Evolutionary conservation across 2,329 filamentous ascomycete species (phyloP).

Genomic region (Hirsutella thompsonii): DNA sequence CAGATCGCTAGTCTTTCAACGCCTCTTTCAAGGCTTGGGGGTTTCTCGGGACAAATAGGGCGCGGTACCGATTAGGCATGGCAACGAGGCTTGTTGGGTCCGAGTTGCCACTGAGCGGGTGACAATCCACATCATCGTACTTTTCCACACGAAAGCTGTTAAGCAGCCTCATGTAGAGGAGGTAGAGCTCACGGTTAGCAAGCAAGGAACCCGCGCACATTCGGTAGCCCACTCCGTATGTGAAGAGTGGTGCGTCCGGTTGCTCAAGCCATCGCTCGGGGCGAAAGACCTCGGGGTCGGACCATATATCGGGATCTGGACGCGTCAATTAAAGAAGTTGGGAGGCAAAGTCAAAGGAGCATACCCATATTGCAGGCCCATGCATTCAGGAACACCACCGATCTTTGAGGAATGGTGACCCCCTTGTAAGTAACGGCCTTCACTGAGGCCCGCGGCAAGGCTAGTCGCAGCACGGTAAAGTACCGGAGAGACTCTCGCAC

Average conservation of each 20-base stretch:
- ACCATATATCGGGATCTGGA: slow-evolving; percentile 29
- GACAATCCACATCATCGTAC: slow-evolving; percentile 38
- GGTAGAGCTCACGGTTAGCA: slow-evolving; percentile 42
- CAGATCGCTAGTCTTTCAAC: not conserved
- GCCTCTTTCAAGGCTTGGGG: not conserved
- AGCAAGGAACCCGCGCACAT: slow-evolving; percentile 45
- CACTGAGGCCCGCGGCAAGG: slow-evolving; percentile 47
- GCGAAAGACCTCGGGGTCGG: slow-evolving; percentile 8
- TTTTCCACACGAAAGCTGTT: slow-evolving; percentile 47
- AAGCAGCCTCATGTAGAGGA: slow-evolving; percentile 48
- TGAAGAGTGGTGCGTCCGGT: slow-evolving; percentile 50
- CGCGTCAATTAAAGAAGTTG: not conserved
- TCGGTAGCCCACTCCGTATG: slow-evolving; percentile 52
- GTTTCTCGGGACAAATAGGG: slow-evolving; percentile 41
- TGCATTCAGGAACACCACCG: slow-evolving; percentile 51
- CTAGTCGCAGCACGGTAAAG: slow-evolving; percentile 50
- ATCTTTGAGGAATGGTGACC: slow-evolving; percentile 45
- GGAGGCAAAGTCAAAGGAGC: slow-evolving; percentile 5
- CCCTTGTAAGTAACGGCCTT: slow-evolving; percentile 46
- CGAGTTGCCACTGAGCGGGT: slow-evolving; percentile 45
- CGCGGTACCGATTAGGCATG: slow-evolving; percentile 44
- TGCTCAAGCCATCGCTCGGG: slow-evolving; percentile 18
- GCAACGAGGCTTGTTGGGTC: slow-evolving; percentile 51
- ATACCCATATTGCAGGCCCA: slow-evolving; percentile 59
- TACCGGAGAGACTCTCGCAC: slow-evolving; percentile 50